Conservation (phyloP, 2,329 filamentous ascomycete genomes). For the Colletotrichum sp. region DNA sequence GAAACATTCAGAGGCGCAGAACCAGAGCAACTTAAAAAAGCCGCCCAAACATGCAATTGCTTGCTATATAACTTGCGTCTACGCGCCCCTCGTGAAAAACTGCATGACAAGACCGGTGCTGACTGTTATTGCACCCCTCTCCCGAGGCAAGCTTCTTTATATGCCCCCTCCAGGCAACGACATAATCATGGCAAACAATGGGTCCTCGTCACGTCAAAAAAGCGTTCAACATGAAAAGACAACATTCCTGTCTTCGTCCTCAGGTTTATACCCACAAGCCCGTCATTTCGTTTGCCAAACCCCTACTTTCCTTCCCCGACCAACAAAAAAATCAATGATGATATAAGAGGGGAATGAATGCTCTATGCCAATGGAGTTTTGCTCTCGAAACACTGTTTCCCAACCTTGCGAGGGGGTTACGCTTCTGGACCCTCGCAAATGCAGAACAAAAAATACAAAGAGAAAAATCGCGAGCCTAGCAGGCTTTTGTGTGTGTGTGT, state of each 20-base stretch:
- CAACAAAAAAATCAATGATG: neutral
- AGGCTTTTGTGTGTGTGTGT: neutral
- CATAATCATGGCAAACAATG: neutral
- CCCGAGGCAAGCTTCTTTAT: neutral
- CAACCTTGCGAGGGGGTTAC: neutral
- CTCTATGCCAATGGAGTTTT: neutral
- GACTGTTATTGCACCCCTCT: neutral
- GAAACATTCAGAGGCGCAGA: neutral
- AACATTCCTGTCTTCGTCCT: neutral
- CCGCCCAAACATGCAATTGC: neutral
- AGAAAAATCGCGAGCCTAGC: neutral
- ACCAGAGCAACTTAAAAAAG: neutral
- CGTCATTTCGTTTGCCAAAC: neutral
- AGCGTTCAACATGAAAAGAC: neutral
- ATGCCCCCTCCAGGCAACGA: neutral
- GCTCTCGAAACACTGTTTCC: neutral
- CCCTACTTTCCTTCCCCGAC: neutral
- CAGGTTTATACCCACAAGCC: neutral
- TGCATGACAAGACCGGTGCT: neutral
- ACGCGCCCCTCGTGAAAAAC: neutral
- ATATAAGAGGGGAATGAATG: neutral
- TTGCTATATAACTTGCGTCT: neutral
- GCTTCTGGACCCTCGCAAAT: neutral
- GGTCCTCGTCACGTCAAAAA: neutral
- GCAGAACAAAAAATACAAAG: constrained; percentile 7